Evolutionary conservation across 345 rosid species (phyloP).

Genomic region (Mercurialis annua): DNA sequence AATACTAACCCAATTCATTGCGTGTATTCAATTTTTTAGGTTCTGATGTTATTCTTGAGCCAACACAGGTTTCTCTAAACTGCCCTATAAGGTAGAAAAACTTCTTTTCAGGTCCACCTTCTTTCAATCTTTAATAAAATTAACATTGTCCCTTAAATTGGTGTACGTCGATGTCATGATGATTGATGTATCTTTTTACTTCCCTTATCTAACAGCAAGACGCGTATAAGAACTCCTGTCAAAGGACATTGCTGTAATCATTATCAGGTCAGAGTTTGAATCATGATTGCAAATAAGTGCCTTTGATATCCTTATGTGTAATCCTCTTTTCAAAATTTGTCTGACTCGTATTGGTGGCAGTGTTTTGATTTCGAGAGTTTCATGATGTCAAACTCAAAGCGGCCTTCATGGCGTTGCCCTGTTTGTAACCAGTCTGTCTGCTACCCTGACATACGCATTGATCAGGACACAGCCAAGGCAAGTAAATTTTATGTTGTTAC

Average conservation of each 20-base stretch:
- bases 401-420: constrained; percentile 18
- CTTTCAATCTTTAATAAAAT: background rate
- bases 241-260: constrained; percentile 17
- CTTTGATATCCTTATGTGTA: background rate
- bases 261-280: constrained; percentile 13
- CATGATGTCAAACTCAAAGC: constrained; percentile 1
- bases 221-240: constrained; percentile 16
- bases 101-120: background rate
- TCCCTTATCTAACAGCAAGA: constrained; percentile 10
- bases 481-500: background rate
- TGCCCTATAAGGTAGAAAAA: constrained; percentile 16
- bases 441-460: constrained; percentile 8
- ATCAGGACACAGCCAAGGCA: constrained; percentile 13
- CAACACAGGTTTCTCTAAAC: constrained; percentile 14
- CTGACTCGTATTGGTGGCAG: background rate
- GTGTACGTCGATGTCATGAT: background rate
- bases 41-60: constrained; percentile 7
- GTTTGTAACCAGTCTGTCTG: constrained; percentile 11
- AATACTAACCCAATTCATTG: background rate
- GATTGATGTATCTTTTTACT: background rate
- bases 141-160: background rate
- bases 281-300: background rate
- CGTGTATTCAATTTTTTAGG: background rate
- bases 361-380: constrained; percentile 15
- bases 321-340: background rate